Conservation (phyloP, 2,329 filamentous ascomycete genomes). For the Alternaria arbusti region DNA sequence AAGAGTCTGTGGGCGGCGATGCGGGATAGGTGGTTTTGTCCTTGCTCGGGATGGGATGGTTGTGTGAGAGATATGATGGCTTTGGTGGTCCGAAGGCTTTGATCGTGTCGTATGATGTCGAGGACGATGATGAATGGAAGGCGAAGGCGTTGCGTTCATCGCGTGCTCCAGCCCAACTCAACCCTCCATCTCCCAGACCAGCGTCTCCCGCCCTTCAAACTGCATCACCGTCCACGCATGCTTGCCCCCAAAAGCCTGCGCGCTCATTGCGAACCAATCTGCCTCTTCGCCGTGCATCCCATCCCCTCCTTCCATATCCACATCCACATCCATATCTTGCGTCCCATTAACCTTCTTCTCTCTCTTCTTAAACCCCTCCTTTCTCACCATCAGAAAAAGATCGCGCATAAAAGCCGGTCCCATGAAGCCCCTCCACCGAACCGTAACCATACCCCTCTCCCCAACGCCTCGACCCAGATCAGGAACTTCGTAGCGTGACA, state of each 20-base stretch:
- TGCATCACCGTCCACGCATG: slow-evolving; percentile 43
- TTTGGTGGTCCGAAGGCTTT: background rate
- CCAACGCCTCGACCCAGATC: slow-evolving; percentile 34
- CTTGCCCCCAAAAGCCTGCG: slow-evolving; percentile 36
- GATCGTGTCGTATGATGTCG: background rate
- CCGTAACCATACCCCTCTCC: slow-evolving; percentile 37
- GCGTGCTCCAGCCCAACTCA: slow-evolving; percentile 2
- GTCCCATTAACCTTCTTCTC: slow-evolving; percentile 8
- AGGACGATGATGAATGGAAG: background rate
- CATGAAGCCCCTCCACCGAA: slow-evolving; percentile 55
- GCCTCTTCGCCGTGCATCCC: slow-evolving; percentile 15
- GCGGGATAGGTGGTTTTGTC: background rate
- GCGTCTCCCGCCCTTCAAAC: slow-evolving; percentile 38
- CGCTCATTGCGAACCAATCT: slow-evolving; percentile 42
- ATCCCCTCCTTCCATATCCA: slow-evolving; percentile 9
- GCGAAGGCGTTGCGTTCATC: background rate
- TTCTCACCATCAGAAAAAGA: slow-evolving; percentile 34
- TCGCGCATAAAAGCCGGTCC: slow-evolving; percentile 42
- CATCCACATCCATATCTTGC: slow-evolving; percentile 15
- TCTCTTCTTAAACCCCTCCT: slow-evolving; percentile 23
- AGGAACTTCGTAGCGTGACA: slow-evolving; percentile 71
- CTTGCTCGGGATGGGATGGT: background rate
- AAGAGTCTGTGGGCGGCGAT: background rate
- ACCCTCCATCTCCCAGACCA: slow-evolving; percentile 41
- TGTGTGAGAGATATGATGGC: background rate